Evolutionary conservation across 2,329 filamentous ascomycete genomes (phyloP), one percentile per base, ranked within the genome.

Genomic region (Pseudogymnoascus verrucosus): DNA sequence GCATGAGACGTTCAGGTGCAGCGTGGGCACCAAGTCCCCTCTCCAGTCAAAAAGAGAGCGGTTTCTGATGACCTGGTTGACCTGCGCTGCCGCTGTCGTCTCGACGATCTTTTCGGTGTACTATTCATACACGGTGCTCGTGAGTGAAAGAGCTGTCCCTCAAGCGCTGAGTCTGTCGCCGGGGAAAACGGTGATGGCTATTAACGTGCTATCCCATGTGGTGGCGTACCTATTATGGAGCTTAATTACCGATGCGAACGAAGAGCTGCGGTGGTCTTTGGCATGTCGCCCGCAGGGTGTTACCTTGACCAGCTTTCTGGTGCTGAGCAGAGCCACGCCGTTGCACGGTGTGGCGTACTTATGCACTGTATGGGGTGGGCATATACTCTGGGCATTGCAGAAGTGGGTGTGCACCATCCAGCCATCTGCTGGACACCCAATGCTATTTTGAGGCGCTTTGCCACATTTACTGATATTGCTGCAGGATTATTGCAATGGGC

Each of bases 181-280:
- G 5, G 51, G 51, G n/a, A 57, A 57, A 34, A 57, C 51, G 28
- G 51, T 57, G 21, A 57, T 57, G 51, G 51, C n/a, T 19, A 34
- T 57, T 19, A 57, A 57, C 51, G 51, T 57, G n/a, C 51, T 57
- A 34, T 57, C 51, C 26, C 51, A 57, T 28, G 51, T 57, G 51
- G 51, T 57, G 26, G 51, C 51, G 28, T 57, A 57, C 51, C 51
- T 57, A 19, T 12, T 57, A 31, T 57, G 26, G 51, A 57, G 28
- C 28, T 34, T 57, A 16, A 16, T 57, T 57, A 57, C 51, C n/a
- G 51, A 57, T 57, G 51, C 51, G n/a, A 34, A 57, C n/a, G 26
- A 57, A 10, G 51, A 57, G 28, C 51, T 57, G n/a, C 51, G 51
- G 51, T 57, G 51, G 51, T 57, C 51, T 57, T 34, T 57, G 51